Percentiles rank a stretch among this genome's conserved stretches.
These are phyloP conservation scores for Daldinia concentrica DNA, from an alignment of 495 filamentous ascomycete genomes.

Conservation along the genomic window DNA sequence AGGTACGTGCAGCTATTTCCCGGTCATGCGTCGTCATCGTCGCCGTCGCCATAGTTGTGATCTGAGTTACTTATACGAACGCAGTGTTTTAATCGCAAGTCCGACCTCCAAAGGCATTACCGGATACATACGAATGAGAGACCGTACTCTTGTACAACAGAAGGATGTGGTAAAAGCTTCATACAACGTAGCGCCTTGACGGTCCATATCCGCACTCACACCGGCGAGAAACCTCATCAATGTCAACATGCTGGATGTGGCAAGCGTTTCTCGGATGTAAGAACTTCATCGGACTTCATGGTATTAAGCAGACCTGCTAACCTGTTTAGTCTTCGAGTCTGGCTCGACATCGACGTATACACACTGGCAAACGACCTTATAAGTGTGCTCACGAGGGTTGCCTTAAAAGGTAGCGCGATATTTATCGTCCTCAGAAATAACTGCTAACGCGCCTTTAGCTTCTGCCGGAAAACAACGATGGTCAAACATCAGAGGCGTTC, in stretches of 20 bases:
- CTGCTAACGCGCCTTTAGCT: slow-evolving; percentile 61
- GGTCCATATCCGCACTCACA: slow-evolving; percentile 87
- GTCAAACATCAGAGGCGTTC: slow-evolving; percentile 81
- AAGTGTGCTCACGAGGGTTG: slow-evolving; percentile 81
- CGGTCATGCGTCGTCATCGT: background rate
- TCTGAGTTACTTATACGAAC: slow-evolving; percentile 38
- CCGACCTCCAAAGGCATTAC: slow-evolving; percentile 86
- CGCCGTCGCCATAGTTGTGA: background rate
- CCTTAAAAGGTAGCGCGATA: slow-evolving; percentile 72
- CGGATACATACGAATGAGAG: slow-evolving; percentile 92
- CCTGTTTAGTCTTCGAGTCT: slow-evolving; percentile 80
- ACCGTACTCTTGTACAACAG: slow-evolving; percentile 75
- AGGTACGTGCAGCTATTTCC: slow-evolving; percentile 51
- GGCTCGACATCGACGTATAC: slow-evolving; percentile 85
- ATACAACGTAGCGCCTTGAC: slow-evolving; percentile 89
- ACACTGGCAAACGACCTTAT: slow-evolving; percentile 87
- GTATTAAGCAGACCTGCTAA: slow-evolving; percentile 48
- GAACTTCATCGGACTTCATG: slow-evolving; percentile 38
- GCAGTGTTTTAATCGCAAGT: slow-evolving; percentile 93
- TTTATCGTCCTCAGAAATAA: slow-evolving; percentile 1
- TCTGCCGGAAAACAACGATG: slow-evolving; percentile 88
- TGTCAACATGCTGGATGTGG: slow-evolving; percentile 82
- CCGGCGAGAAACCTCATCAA: slow-evolving; percentile 87
- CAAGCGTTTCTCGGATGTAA: slow-evolving; percentile 88
- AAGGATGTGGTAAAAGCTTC: slow-evolving; percentile 85